These are phyloP conservation scores for Neurospora sp. DNA, from an alignment of 495 filamentous ascomycete genomes.

Conservation along the genomic window DNA sequence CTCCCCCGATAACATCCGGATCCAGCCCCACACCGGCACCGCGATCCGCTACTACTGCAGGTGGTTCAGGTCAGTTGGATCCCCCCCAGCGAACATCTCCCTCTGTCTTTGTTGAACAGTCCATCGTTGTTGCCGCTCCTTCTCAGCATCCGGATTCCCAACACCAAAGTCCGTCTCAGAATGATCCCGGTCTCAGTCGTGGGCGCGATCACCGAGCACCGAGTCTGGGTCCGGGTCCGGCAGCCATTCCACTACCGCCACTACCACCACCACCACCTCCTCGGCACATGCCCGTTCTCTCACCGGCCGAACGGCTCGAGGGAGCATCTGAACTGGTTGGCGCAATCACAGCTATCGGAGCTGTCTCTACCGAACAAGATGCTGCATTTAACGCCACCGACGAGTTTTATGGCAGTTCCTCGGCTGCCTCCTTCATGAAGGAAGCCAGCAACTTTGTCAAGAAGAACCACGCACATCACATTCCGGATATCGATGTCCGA, in stretches of 20 bases:
- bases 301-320: not conserved
- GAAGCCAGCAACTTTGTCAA: conserved; percentile 23
- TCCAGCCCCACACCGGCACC: conserved; percentile 1
- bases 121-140: not conserved
- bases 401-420: conserved; percentile 35
- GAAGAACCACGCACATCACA: not conserved
- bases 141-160: not conserved
- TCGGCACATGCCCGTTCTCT: not conserved
- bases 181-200: not conserved
- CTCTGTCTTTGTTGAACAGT: not conserved
- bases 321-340: conserved; percentile 13
- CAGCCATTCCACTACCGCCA: not conserved
- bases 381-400: conserved; percentile 19
- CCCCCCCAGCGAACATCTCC: not conserved
- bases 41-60: not conserved
- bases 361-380: conserved; percentile 16
- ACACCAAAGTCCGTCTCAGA: not conserved
- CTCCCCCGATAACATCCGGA: conserved; percentile 7
- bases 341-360: conserved; percentile 30
- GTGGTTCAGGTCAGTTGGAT: not conserved
- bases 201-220: not conserved
- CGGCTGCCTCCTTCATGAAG: conserved; percentile 34
- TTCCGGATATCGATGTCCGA: not conserved
- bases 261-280: not conserved
- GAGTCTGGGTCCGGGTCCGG: not conserved